Percentiles rank a stretch among this genome's conserved stretches.
These are phyloP conservation scores for Colletotrichum falcatum DNA, from an alignment of 2,329 filamentous ascomycete species.

Conservation along the genomic window DNA sequence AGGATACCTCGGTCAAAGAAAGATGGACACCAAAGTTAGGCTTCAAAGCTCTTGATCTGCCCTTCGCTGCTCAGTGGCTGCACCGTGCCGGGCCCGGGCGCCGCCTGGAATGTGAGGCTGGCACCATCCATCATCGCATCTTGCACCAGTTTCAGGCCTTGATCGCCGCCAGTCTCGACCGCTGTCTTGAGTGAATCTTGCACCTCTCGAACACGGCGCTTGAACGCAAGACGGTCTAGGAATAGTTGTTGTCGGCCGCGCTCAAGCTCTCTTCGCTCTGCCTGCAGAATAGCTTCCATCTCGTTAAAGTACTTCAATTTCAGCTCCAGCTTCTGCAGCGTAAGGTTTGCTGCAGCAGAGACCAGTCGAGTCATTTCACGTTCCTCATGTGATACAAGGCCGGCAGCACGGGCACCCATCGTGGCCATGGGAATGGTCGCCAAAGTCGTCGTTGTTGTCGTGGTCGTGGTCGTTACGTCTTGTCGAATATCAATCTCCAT, in stretches of 20 bases:
- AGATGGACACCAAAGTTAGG: constrained; percentile 49
- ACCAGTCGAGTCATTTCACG: constrained; percentile 96
- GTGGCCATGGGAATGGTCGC: constrained; percentile 87
- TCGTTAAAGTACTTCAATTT: constrained; percentile 97
- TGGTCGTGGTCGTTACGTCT: constrained; percentile 59
- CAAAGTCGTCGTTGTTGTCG: constrained; percentile 65
- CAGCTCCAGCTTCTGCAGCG: constrained; percentile 94
- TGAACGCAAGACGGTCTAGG: constrained; percentile 90
- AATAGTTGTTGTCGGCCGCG: constrained; percentile 93
- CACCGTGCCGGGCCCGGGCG: constrained; percentile 56
- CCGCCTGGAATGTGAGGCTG: constrained; percentile 65
- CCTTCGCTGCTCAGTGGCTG: constrained; percentile 68
- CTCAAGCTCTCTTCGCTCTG: constrained; percentile 93
- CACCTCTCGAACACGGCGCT: constrained; percentile 85
- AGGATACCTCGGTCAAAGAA: not conserved
- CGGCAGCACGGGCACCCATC: constrained; percentile 86
- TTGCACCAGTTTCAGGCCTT: constrained; percentile 60
- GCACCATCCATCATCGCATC: constrained; percentile 62
- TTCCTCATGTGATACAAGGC: constrained; percentile 94
- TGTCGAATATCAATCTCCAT: constrained; percentile 74
- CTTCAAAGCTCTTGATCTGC: constrained; percentile 69
- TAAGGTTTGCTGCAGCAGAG: constrained; percentile 90
- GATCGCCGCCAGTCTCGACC: constrained; percentile 61
- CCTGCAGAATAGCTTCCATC: constrained; percentile 91
- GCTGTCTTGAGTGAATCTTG: constrained; percentile 79